Evolutionary conservation across 306 rosid species (phyloP).

Genomic region (Cyamopsis tetragonoloba): DNA sequence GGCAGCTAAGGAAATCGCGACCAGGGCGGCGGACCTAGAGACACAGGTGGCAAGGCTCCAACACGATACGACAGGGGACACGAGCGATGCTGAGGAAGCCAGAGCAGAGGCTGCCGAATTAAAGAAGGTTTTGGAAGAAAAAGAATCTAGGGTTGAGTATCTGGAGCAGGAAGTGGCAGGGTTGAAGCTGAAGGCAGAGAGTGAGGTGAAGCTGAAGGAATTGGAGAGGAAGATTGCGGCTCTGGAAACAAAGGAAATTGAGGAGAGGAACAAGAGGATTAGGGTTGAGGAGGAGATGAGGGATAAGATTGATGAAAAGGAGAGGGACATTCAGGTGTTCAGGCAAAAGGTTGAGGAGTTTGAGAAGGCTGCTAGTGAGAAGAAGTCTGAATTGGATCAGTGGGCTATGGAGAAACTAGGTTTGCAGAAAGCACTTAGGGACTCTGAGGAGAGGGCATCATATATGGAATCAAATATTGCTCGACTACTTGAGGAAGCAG

Average conservation of each 20-base stretch:
- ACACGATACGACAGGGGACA: slow-evolving; percentile 51
- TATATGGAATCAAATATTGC: slow-evolving; percentile 41
- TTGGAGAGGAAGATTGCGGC: slow-evolving; percentile 77
- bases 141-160: slow-evolving; percentile 40
- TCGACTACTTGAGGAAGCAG: slow-evolving; percentile 49
- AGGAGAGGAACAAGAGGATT: slow-evolving; percentile 77
- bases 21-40: slow-evolving; percentile 74
- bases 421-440: slow-evolving; percentile 43
- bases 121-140: slow-evolving; percentile 49
- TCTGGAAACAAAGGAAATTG: slow-evolving; percentile 77
- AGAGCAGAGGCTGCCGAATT: slow-evolving; percentile 40
- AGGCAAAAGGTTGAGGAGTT: slow-evolving; percentile 45
- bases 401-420: slow-evolving; percentile 41
- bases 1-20: slow-evolving; percentile 46
- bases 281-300: slow-evolving; percentile 80
- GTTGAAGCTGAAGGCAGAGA: slow-evolving; percentile 48
- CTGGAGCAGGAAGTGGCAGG: slow-evolving; percentile 56
- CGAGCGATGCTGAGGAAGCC: slow-evolving; percentile 44
- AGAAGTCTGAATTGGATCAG: slow-evolving; percentile 37
- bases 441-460: slow-evolving; percentile 42
- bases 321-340: slow-evolving; percentile 41
- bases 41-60: slow-evolving; percentile 74
- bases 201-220: slow-evolving; percentile 60
- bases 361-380: slow-evolving; percentile 33
- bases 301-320: slow-evolving; percentile 61